Percentiles rank a stretch among this genome's conserved stretches.
phyloP scores from a whole-genome alignment of 495 filamentous ascomycete genomes.

The Talaromyces thailandensis region DNA sequence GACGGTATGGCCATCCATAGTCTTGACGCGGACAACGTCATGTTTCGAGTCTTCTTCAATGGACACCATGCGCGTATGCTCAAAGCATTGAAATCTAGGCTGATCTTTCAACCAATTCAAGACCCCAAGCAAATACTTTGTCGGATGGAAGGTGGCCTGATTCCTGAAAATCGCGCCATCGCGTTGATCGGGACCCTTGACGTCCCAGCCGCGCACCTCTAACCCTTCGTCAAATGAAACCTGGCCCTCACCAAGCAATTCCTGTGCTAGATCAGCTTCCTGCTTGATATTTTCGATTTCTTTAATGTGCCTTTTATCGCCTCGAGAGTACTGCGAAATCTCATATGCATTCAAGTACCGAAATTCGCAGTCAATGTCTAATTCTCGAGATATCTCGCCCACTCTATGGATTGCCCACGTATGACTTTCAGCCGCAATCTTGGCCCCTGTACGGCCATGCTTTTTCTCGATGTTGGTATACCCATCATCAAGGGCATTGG shows the following conservation, averaged over 20 bases:
- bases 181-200: constrained; percentile 37
- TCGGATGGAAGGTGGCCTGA: constrained; percentile 53
- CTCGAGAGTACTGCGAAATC: constrained; percentile 27
- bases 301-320: constrained; percentile 25
- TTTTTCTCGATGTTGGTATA: constrained; percentile 41
- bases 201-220: not conserved
- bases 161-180: constrained; percentile 33
- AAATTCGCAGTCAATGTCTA: constrained; percentile 50
- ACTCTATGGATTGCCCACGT: constrained; percentile 43
- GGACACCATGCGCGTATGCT: constrained; percentile 37
- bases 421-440: constrained; percentile 43
- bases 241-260: not conserved
- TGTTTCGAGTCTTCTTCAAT: constrained; percentile 33
- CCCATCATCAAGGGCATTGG: constrained; percentile 43
- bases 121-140: constrained; percentile 42
- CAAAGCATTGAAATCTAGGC: constrained; percentile 44
- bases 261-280: not conserved
- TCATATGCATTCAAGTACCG: constrained; percentile 35
- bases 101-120: constrained; percentile 40
- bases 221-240: not conserved
- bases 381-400: constrained; percentile 33
- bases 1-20: constrained; percentile 36
- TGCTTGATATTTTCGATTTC: constrained; percentile 7
- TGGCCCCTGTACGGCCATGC: constrained; percentile 39
- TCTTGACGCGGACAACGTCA: constrained; percentile 26